phyloP scores from a whole-genome alignment of 176 grass and related monocot species.

The Leersia perrieri region DNA sequence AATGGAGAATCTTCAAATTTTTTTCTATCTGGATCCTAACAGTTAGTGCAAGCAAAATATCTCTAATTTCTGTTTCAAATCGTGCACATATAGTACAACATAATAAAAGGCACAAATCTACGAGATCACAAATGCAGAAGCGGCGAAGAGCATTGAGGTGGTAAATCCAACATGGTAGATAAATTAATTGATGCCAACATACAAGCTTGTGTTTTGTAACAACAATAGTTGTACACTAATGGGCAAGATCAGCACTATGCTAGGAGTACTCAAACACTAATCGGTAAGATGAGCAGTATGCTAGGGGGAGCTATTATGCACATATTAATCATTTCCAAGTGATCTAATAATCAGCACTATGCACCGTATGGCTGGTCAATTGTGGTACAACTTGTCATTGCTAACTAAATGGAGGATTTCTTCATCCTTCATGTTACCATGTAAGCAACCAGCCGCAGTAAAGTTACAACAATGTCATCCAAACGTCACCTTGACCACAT shows the following conservation, averaged over 20 bases:
- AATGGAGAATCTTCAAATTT: too few relatives aligned
- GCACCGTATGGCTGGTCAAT: neutral
- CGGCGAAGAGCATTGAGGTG: neutral
- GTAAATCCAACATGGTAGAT: conserved; percentile 1
- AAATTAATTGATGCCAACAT: neutral
- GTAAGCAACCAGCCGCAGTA: neutral
- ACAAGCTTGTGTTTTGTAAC: conserved; percentile 1
- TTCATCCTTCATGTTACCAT: conserved; percentile 17
- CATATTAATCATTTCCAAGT: conserved; percentile 11
- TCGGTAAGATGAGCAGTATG: conserved; percentile 16
- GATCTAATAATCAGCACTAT: neutral
- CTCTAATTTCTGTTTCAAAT: too few relatives aligned
- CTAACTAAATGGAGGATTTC: conserved; percentile 29
- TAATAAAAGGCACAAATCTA: neutral
- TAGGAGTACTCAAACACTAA: neutral
- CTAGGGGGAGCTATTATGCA: conserved; percentile 21
- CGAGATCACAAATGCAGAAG: neutral
- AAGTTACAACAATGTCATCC: neutral
- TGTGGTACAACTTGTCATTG: conserved; percentile 15
- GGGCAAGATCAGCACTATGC: conserved; percentile 18
- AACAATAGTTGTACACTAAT: neutral
- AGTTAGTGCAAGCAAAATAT: too few relatives aligned
- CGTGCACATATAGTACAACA: neutral
- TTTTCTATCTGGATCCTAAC: too few relatives aligned
- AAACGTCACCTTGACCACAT: conserved; percentile 65